Evolutionary conservation across 345 rosid species (phyloP).

Genomic region (Alliaria petiolata): DNA sequence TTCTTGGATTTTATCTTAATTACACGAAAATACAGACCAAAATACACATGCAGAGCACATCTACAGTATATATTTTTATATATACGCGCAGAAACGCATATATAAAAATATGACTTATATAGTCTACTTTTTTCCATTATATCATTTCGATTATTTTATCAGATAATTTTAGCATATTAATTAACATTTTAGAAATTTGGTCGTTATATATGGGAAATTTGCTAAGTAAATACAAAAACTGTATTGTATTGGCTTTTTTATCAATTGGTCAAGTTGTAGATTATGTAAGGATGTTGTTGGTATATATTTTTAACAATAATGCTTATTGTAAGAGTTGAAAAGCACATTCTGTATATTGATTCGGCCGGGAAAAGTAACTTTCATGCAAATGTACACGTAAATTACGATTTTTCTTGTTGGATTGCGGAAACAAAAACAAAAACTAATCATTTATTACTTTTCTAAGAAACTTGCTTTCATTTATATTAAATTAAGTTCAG

Average conservation of each 20-base stretch:
- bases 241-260: background rate
- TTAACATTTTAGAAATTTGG: background rate
- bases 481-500: background rate
- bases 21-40: slow-evolving; percentile 18
- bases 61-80: background rate
- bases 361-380: too few species aligned
- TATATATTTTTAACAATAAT: background rate
- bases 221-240: background rate
- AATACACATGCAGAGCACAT: slow-evolving; percentile 26
- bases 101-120: too few species aligned
- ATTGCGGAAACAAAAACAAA: background rate
- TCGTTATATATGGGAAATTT: background rate
- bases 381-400: slow-evolving; percentile 4
- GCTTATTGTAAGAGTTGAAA: background rate
- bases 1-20: background rate
- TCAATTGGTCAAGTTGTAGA: slow-evolving; percentile 8
- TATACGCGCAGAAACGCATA: too few species aligned
- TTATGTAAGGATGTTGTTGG: background rate
- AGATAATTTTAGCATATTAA: too few species aligned
- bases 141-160: background rate
- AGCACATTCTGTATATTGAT: too few species aligned
- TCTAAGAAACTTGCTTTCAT: background rate
- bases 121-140: background rate
- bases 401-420: background rate
- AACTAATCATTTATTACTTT: background rate